These are phyloP conservation scores for Trichoderma brevicompactum DNA, from an alignment of 2,329 filamentous ascomycete species.

Conservation along the genomic window DNA sequence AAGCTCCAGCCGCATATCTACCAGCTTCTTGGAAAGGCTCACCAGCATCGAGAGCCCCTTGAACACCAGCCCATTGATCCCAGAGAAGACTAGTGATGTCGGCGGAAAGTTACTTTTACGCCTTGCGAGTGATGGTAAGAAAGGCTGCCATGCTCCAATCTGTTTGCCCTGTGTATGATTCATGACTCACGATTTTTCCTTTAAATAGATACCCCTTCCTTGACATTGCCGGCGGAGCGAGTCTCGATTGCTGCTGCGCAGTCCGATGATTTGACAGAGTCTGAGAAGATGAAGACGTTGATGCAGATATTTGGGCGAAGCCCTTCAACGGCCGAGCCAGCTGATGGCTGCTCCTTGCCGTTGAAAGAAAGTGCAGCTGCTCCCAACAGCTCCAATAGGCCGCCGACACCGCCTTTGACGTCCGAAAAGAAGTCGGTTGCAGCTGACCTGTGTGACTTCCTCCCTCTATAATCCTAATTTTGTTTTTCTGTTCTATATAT, in stretches of 20 bases:
- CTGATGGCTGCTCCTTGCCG: not conserved
- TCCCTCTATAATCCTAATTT: too few relatives aligned
- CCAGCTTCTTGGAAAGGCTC: slow-evolving; percentile 23
- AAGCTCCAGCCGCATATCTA: slow-evolving; percentile 33
- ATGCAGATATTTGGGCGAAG: slow-evolving; percentile 27
- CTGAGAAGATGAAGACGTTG: slow-evolving; percentile 25
- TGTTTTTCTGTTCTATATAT: not conserved
- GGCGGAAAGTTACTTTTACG: not conserved
- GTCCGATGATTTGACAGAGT: slow-evolving; percentile 24
- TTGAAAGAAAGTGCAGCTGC: slow-evolving; percentile 16
- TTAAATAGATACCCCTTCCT: slow-evolving; percentile 11
- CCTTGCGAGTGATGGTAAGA: slow-evolving; percentile 19
- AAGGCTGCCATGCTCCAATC: not conserved
- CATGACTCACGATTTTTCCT: not conserved
- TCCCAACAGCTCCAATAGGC: slow-evolving; percentile 29
- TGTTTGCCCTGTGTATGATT: not conserved
- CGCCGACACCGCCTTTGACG: slow-evolving; percentile 38
- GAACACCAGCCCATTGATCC: slow-evolving; percentile 11
- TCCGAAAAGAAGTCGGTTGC: slow-evolving; percentile 39
- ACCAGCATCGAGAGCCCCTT: slow-evolving; percentile 10
- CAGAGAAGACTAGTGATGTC: not conserved
- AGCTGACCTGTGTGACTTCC: not conserved
- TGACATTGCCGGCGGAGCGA: not conserved
- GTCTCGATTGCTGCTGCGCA: not conserved
- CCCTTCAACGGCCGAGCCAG: not conserved